These are phyloP conservation scores for Fusarium buxicola DNA, from an alignment of 2,329 filamentous ascomycete species.

Conservation along the genomic window DNA sequence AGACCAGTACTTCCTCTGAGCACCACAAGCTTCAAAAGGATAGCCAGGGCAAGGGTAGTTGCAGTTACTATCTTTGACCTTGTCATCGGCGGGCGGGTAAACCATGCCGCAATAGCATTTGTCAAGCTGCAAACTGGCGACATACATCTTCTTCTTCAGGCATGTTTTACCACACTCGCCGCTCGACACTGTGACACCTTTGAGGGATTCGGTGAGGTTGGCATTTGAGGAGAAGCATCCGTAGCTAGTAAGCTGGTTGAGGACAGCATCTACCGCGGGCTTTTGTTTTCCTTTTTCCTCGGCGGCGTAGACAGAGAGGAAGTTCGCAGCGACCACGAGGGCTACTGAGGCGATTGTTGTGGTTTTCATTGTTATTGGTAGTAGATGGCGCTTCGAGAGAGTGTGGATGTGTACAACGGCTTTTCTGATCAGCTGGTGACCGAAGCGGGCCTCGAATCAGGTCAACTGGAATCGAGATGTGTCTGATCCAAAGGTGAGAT, in stretches of 20 bases:
- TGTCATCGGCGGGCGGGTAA: slow-evolving; percentile 68
- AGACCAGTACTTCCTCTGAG: slow-evolving; percentile 52
- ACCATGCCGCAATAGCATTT: slow-evolving; percentile 79
- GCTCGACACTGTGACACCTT: slow-evolving; percentile 46
- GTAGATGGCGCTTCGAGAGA: slow-evolving; percentile 20
- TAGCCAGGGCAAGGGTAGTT: slow-evolving; percentile 74
- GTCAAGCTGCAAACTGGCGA: slow-evolving; percentile 72
- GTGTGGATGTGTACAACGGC: slow-evolving; percentile 13
- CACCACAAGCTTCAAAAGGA: slow-evolving; percentile 69
- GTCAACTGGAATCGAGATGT: slow-evolving; percentile 43
- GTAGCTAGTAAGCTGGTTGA: slow-evolving; percentile 56
- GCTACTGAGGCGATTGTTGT: slow-evolving; percentile 46
- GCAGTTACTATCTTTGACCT: slow-evolving; percentile 71
- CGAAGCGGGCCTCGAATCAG: slow-evolving; percentile 35
- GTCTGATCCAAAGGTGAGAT: slow-evolving; percentile 13
- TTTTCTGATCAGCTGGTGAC: slow-evolving; percentile 3
- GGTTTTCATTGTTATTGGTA: slow-evolving; percentile 48
- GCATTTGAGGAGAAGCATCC: slow-evolving; percentile 63
- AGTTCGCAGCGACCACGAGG: slow-evolving; percentile 46
- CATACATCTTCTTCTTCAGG: slow-evolving; percentile 58
- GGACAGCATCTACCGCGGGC: slow-evolving; percentile 52
- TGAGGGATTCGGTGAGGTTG: slow-evolving; percentile 49
- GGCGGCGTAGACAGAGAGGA: slow-evolving; percentile 39
- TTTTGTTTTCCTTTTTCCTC: slow-evolving; percentile 45
- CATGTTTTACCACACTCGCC: slow-evolving; percentile 58